Base-by-base conservation (phyloP, 805 yeast species). In the Priceomyces melissophilus region DNA sequence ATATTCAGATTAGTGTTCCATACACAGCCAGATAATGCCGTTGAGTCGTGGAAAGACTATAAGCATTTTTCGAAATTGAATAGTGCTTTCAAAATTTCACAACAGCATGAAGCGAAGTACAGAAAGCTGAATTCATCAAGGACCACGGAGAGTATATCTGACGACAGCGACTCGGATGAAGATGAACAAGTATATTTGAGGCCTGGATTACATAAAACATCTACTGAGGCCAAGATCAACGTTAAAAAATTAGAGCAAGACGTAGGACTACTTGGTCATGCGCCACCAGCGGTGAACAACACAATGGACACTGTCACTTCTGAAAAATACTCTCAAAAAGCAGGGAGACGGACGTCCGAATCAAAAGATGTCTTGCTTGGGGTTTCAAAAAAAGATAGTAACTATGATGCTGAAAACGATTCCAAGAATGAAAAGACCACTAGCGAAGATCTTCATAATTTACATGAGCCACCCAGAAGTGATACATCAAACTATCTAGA, bases 1-100 rank as follows among this genome's bases (percentile, higher is more conserved):
- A 67, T 95, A 1, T 93, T 78, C 66, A 73, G 96, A 45, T 71
- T 84, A 60, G 86, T 93, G 1, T 93, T 93, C 74, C 90, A 90
- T 48, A 81, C 87, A 46, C 99, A 95, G 57, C 99, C 99, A 0
- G 99, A 93, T 61, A 88, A 91, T 58, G 71, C 79, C 5, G 98
- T 91, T n/a, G 73, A 73, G 16, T 76, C 89, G 0, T 93, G 99
- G 99, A 76, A 76, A 42, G 96, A 88, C 42, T 93, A 88, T 60
- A 90, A 87, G 58, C 80, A 75, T 20, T 84, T 72, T 57, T 73
- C 80, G 43, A 79, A 76, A 44, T 61, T 84, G 50, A 71, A 71
- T 37, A 68, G 73, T 13, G 88, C 84, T 0, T 87, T 87, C 55
- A 45, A 46, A 27, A 44, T 62, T 25, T 59, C 71, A 4, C 75